Base-by-base conservation (phyloP, 176 grass and related monocot species). In the Rhipidocladum racemiflorum region DNA sequence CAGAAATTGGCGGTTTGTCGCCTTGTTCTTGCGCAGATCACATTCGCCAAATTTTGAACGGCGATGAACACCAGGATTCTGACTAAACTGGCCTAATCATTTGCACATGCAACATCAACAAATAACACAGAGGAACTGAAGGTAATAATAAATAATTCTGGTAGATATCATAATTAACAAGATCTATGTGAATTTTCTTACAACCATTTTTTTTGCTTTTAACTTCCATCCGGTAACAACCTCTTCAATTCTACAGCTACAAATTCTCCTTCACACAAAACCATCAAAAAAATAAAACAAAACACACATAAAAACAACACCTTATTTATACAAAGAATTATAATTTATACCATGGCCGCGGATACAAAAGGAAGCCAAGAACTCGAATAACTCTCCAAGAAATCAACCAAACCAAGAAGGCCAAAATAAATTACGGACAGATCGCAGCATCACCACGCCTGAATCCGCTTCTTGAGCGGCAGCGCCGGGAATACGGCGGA, bases 381-480 rank as follows among this genome's bases (percentile, higher is more conserved):
- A 83, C 68, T 45, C 68, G 61, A 83, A 83, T 68, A 86, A 86
- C 74, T 79, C 50, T 83, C 88, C 79, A 62, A 53, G 88, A 79
- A 67, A 68, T 63, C 68, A 61, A 55, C 79, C 67, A 67, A 89
- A 80, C 68, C 61, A 28, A 30, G 55, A 57, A 70, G 78, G 24
- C 77, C 43, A 68, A 21, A 55, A 17, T n/a, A 71, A 81, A 82
- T 85, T 53, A 42, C 77, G 44, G 76, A 61, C 70, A 61, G 24
- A 68, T 86, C 32, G 39, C 55, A 18, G 54, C 59, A 72, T 83
- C 84, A 90, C 40, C 60, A 77, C 57, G 86, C 86, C 56, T 83
- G 89, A 86, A 94, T 91, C 83, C 92, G 74, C 79, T 94, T 94
- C 92, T 94, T 91, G 29, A 89, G 86, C 0, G 92, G 80, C 63